Evolutionary conservation across 805 yeast species (phyloP), one percentile per base, ranked within the genome.

Genomic region (Millerozyma miso): DNA sequence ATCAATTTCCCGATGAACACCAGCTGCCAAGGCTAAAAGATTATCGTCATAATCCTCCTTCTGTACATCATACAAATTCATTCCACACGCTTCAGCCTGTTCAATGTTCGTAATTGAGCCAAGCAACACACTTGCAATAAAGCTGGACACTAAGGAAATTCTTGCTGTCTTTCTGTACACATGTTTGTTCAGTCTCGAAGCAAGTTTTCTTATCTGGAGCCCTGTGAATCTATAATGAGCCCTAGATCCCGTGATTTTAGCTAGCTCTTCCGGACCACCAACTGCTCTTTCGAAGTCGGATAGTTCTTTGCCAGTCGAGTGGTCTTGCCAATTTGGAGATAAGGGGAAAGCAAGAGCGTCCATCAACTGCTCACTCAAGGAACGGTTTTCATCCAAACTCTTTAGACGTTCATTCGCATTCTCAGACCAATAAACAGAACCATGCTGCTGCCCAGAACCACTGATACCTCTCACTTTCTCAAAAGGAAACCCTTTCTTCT

Each of bases 251-350:
- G 96, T 84, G 18, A 83, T 61, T 31, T 67, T 53, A 5, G 95
- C 89, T 55, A 89, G 65, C 4, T 65, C 53, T 20, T 90, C 93
- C 4, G 65, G 58, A 6, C 69, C 69, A 3, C 86, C 89, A 8
- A 76, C 76, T 1, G 68, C 68, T 1, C 59, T 58, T 54, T 87
- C 93, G 53, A 88, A 82, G 29, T 60, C 72, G 20, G 67, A 56
- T 43, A 86, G 71, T 58, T 89, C 95, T 16, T 70, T 63, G 3
- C 79, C 83, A 0, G 97, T 89, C 18, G 93, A 83, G 57, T 88
- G 95, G 56, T 89, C 97, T 62, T 89, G 97, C 97, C 97, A 89
- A 58, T 90, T 89, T 6, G 97, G 96, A 3, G 95, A 83, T 33
- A 71, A 71, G 4, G 73, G 68, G 51, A 80, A 73, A 1, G 91